Base-by-base conservation (phyloP, 1,284 basidiomycete species). In the Ustilago vetiveriae region DNA sequence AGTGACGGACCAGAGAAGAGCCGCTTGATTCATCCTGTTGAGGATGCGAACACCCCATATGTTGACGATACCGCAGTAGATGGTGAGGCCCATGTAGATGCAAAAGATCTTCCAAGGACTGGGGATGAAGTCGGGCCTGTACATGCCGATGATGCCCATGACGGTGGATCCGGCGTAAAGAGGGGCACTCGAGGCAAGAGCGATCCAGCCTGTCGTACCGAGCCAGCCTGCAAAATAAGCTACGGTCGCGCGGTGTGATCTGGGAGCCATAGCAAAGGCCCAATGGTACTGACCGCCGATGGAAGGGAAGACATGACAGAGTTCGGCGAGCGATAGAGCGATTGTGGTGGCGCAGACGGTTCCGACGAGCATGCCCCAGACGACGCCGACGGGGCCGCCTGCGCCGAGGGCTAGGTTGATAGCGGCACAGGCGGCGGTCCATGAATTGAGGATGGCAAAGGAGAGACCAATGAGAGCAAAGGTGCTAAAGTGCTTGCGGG, bases 381-480 rank as follows among this genome's bases (percentile, higher is more conserved):
- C 49, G 3, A 72, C 54, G 11, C 52, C 51, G 5, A 63, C 60
- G 14, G 56, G 56, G 4, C 69, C 69, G 19, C 58, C 69, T 4
- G 64, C 57, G 1, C 51, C 57, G 3, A 72, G 56, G 1, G 54
- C 56, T 3, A 67, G 58, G 17, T 67, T 69, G 32, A 72, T 63
- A 2, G 69, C 42, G 7, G 50, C 50, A 23, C 45, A 43, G 8
- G 58, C 58, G 13, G 69, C 69, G 1, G 50, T 50, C 69, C 69
- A 72, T 3, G 64, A 69, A 39, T 72, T 72, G 41, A 72, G 55
- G 38, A 68, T 64, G 37, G 69, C 52, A 37, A 72, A 62, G n/a
- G 53, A 50, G 14, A 68, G 41, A 16, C 69, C 69, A 46, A 72
- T 52, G 13, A 72, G 56, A 3, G 64, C 56, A 8, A 72, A 43